Percentiles rank a stretch among this genome's conserved stretches.
Evolutionary conservation across 352 stramenopile genomes (phyloP).

Genomic region (Phytophthora pistaciae): DNA sequence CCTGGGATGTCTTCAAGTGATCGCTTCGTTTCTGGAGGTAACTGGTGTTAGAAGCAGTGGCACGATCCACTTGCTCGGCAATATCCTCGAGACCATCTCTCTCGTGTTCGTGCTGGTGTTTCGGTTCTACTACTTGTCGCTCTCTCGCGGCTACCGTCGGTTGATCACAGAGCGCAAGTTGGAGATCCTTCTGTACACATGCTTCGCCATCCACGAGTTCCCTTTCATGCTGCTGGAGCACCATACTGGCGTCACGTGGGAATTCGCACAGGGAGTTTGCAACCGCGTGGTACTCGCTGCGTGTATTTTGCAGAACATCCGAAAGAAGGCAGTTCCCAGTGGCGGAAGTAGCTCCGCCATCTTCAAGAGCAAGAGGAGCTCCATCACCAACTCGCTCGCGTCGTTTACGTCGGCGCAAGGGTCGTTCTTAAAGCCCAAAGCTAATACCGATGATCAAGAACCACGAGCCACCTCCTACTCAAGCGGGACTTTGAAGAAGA

Average conservation of each 20-base stretch:
- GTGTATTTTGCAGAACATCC: constrained; percentile 28
- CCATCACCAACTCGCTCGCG: neutral
- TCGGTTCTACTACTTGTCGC: constrained; percentile 38
- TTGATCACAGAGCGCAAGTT: constrained; percentile 21
- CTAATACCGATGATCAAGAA: neutral
- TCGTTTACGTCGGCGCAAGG: neutral
- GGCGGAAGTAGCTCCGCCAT: neutral
- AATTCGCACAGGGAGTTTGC: constrained; percentile 25
- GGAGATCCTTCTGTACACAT: constrained; percentile 20
- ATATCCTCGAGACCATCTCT: constrained; percentile 26
- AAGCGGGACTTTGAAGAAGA: neutral
- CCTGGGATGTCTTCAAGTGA: constrained; percentile 14
- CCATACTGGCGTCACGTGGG: constrained; percentile 22
- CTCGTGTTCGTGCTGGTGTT: constrained; percentile 39
- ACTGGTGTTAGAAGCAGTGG: neutral
- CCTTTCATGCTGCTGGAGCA: constrained; percentile 22
- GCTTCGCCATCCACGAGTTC: constrained; percentile 28
- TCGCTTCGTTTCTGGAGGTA: constrained; percentile 4
- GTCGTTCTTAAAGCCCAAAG: neutral
- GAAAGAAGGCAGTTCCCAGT: constrained; percentile 1
- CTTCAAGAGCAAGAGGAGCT: constrained; percentile 12
- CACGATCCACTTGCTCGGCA: constrained; percentile 11
- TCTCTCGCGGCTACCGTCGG: constrained; percentile 19
- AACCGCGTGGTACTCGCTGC: constrained; percentile 18
- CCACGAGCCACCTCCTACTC: neutral